A percentile compares a stretch with the other conserved stretches of the same genome.
Conservation (phyloP, 306 rosid species). For the Quercus engelmannii region DNA sequence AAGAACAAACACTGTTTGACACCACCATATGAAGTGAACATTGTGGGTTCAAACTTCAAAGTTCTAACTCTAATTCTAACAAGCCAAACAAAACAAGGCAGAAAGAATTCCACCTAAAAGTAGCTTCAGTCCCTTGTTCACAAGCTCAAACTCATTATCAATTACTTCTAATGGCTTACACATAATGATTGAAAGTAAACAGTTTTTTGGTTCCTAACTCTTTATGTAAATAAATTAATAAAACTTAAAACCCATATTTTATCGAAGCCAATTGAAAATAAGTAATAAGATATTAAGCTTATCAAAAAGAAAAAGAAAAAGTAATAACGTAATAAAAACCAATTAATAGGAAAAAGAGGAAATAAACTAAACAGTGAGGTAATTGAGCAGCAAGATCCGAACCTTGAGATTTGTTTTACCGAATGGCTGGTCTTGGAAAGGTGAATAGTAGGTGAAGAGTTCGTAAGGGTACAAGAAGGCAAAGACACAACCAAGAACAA, state of each 20-base stretch:
- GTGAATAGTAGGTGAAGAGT: slow-evolving; percentile 36
- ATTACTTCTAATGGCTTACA: background rate
- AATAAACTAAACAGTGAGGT: background rate
- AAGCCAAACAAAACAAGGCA: background rate
- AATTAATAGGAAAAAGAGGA: background rate
- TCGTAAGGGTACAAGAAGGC: slow-evolving; percentile 58
- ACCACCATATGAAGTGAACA: background rate
- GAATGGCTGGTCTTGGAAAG: slow-evolving; percentile 32
- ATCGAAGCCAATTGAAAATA: background rate
- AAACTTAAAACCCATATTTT: background rate
- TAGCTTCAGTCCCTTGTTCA: background rate
- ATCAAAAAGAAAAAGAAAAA: background rate
- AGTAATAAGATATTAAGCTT: background rate
- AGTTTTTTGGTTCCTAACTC: background rate
- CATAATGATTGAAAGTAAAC: background rate
- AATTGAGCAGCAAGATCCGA: slow-evolving; percentile 5
- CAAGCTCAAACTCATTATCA: background rate
- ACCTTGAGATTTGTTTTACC: slow-evolving; percentile 51
- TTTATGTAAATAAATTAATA: background rate
- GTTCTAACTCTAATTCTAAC: background rate
- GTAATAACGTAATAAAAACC: background rate
- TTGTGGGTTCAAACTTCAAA: background rate
- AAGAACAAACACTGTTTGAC: background rate
- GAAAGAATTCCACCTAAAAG: background rate
- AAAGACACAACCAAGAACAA: slow-evolving; percentile 56